Evolutionary conservation across 805 yeast species (phyloP).

Genomic region (Metschnikowia colocasiae): DNA sequence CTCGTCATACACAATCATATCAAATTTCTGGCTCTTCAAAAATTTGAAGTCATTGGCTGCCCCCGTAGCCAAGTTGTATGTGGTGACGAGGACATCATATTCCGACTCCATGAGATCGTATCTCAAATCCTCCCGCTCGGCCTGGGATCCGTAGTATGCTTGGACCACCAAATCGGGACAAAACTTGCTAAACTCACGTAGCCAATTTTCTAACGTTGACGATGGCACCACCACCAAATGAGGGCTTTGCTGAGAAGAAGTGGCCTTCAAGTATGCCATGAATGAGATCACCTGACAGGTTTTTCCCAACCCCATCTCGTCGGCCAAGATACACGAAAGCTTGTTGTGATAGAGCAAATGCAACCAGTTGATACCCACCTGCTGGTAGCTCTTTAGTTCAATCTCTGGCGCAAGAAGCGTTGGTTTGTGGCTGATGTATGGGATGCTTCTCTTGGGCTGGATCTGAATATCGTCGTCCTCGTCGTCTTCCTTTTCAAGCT

Average conservation of each 20-base stretch:
- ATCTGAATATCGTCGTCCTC: conserved; percentile 36
- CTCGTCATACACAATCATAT: conserved; percentile 91
- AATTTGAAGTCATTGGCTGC: conserved; percentile 77
- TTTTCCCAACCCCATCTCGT: conserved; percentile 98
- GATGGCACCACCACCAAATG: conserved; percentile 95
- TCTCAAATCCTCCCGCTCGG: conserved; percentile 81
- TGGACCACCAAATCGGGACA: conserved; percentile 79
- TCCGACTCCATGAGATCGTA: conserved; percentile 55
- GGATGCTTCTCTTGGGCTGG: conserved; percentile 21
- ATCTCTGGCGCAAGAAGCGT: conserved; percentile 56
- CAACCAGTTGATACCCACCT: conserved; percentile 96
- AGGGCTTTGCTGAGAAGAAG: conserved; percentile 58
- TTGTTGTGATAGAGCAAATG: conserved; percentile 70
- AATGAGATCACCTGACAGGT: conserved; percentile 95
- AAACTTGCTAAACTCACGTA: conserved; percentile 87
- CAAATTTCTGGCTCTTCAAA: conserved; percentile 68
- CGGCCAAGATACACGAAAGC: conserved; percentile 91
- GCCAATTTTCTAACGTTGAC: conserved; percentile 95
- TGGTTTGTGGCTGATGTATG: conserved; percentile 71
- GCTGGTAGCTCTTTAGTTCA: conserved; percentile 82
- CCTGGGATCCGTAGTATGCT: conserved; percentile 89
- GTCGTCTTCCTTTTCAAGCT: conserved; percentile 16
- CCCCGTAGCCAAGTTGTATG: conserved; percentile 89
- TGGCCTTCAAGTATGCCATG: conserved; percentile 75
- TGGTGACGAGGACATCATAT: conserved; percentile 89